Conservation (phyloP, 208 protist species). For the Vickermania ingenoplastis region DNA sequence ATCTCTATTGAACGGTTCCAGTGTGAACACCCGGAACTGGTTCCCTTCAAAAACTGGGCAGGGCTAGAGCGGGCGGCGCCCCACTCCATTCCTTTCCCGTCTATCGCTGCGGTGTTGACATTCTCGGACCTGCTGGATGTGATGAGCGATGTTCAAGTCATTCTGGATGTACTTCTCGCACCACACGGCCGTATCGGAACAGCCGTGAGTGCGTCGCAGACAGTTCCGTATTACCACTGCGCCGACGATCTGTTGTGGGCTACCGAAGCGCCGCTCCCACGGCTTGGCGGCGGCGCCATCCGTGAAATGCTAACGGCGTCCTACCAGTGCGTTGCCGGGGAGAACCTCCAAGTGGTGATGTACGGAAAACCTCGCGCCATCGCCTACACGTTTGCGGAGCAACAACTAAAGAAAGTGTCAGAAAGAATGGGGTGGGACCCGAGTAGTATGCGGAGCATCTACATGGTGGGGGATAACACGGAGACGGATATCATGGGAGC, state of each 20-base stretch:
- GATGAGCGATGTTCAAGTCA: conserved; percentile 71
- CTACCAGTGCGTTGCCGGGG: conserved; percentile 65
- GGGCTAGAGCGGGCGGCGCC: conserved; percentile 2
- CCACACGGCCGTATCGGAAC: conserved; percentile 37
- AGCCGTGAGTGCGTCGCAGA: conserved; percentile 49
- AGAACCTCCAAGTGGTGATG: conserved; percentile 45
- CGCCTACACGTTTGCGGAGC: conserved; percentile 67
- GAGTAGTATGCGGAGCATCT: conserved; percentile 38
- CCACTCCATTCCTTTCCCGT: conserved; percentile 25
- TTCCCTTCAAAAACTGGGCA: conserved; percentile 67
- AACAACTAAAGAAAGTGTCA: conserved; percentile 25
- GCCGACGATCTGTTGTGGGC: conserved; percentile 76
- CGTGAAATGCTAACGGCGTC: conserved; percentile 79
- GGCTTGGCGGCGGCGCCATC: conserved; percentile 66
- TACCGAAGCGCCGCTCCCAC: conserved; percentile 58
- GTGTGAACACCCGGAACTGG: conserved; percentile 57
- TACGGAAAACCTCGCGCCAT: conserved; percentile 85
- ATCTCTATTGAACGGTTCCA: conserved; percentile 67
- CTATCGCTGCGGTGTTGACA: conserved; percentile 59
- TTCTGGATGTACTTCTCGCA: conserved; percentile 67
- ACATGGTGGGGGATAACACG: conserved; percentile 85
- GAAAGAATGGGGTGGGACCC: conserved; percentile 55
- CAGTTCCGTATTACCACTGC: conserved; percentile 52
- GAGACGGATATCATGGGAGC: conserved; percentile 80
- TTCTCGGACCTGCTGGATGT: conserved; percentile 66